phyloP scores from a whole-genome alignment of 768 basidiomycete genomes.

The Podaxis pistillaris region DNA sequence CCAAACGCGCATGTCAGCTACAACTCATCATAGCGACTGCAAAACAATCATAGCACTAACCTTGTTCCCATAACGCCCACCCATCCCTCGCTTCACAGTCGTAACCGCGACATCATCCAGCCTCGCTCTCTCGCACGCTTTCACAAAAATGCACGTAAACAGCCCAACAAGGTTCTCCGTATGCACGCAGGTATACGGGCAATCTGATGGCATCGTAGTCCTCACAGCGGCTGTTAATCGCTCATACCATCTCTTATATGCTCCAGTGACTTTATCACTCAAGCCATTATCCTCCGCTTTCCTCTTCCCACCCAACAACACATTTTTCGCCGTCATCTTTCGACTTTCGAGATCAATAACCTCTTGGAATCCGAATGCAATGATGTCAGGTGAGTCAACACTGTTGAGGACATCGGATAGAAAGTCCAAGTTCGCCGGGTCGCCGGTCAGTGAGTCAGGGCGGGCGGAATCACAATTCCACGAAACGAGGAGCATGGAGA shows the following conservation, averaged over 20 bases:
- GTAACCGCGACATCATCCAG: constrained; percentile 73
- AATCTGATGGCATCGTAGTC: constrained; percentile 66
- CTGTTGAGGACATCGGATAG: constrained; percentile 73
- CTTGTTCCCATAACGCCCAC: constrained; percentile 94
- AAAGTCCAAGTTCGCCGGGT: constrained; percentile 75
- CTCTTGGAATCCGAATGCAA: constrained; percentile 95
- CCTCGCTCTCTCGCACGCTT: constrained; percentile 55
- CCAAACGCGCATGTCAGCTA: constrained; percentile 6
- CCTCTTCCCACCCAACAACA: constrained; percentile 77
- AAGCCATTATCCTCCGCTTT: constrained; percentile 48
- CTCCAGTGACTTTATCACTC: constrained; percentile 81
- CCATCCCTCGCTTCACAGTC: constrained; percentile 89
- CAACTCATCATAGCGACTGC: background rate
- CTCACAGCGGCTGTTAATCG: constrained; percentile 70
- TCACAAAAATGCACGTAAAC: constrained; percentile 76
- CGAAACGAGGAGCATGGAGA: constrained; percentile 77
- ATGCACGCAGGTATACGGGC: constrained; percentile 76
- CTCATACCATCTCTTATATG: constrained; percentile 91
- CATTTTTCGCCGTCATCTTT: constrained; percentile 89
- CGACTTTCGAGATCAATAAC: constrained; percentile 93
- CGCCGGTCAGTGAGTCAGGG: constrained; percentile 68
- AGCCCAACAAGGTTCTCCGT: constrained; percentile 90
- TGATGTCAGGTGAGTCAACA: constrained; percentile 72
- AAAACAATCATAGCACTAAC: constrained; percentile 38
- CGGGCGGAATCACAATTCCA: constrained; percentile 94